These are phyloP conservation scores for Vaccinium darrowii DNA, from an alignment of 148 eudicot species.

Conservation along the genomic window DNA sequence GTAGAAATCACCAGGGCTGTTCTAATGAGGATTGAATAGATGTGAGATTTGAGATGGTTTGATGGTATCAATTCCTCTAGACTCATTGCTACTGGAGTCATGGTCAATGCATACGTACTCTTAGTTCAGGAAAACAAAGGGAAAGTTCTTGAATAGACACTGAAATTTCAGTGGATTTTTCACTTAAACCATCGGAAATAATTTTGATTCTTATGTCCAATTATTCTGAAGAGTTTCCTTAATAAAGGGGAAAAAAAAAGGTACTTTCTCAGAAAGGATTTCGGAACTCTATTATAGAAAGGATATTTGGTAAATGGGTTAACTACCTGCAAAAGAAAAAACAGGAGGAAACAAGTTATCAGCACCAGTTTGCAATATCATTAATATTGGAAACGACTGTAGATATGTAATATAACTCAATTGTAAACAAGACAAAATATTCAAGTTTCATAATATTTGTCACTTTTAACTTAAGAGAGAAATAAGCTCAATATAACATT, in stretches of 20 bases:
- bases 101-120: slow-evolving; percentile 58
- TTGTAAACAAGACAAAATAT: no score
- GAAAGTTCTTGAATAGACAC: background rate
- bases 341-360: background rate
- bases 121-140: slow-evolving; percentile 27
- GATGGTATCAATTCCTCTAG: slow-evolving; percentile 92
- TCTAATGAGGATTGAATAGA: slow-evolving; percentile 72
- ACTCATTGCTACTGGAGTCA: slow-evolving; percentile 94
- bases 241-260: background rate
- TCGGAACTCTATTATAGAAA: slow-evolving; percentile 24
- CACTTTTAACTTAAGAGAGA: no score
- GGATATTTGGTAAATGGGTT: slow-evolving; percentile 99
- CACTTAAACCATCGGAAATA: background rate
- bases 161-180: background rate
- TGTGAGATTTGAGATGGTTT: slow-evolving; percentile 44
- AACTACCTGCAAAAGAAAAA: slow-evolving; percentile 70
- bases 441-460: no score
- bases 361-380: background rate
- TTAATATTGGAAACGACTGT: background rate
- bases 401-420: background rate
- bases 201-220: background rate
- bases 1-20: slow-evolving; percentile 79
- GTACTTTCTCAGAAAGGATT: background rate
- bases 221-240: background rate
- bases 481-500: no score